phyloP scores from a whole-genome alignment of 805 yeast species.

The Metschnikowia shivogae region DNA sequence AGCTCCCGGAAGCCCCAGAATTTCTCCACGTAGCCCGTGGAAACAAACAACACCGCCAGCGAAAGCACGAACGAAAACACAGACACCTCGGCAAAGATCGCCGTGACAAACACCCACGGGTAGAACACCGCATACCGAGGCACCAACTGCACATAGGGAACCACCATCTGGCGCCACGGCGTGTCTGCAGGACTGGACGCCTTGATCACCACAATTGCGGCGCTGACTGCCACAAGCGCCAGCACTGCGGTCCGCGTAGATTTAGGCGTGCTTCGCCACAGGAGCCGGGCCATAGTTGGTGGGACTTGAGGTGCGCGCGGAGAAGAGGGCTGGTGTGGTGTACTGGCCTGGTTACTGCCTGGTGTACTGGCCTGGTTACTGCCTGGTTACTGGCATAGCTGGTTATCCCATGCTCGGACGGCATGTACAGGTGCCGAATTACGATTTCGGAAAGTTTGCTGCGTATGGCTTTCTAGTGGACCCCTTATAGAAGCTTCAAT shows the following conservation, averaged over 20 bases:
- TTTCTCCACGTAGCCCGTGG: conserved; percentile 46
- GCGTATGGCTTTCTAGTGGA: no score
- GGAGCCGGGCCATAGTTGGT: conserved; percentile 11
- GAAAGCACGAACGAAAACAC: conserved; percentile 43
- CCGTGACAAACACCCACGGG: conserved; percentile 63
- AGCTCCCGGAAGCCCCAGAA: conserved; percentile 53
- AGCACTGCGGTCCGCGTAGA: conserved; percentile 46
- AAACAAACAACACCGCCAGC: conserved; percentile 30
- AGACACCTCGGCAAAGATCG: conserved; percentile 62
- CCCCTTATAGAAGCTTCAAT: no score
- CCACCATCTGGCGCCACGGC: conserved; percentile 36
- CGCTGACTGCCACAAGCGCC: conserved; percentile 37
- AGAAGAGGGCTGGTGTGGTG: no score
- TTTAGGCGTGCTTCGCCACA: conserved; percentile 31
- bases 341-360: no score
- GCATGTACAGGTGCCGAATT: no score
- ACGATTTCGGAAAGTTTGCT: no score
- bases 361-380: no score
- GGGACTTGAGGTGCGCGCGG: not conserved
- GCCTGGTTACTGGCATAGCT: no score
- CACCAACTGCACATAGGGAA: conserved; percentile 61
- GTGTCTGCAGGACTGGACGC: conserved; percentile 13
- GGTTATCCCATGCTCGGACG: no score
- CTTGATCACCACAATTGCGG: conserved; percentile 41
- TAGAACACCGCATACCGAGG: conserved; percentile 51